phyloP scores from a whole-genome alignment of 352 stramenopile species.

The Globisporangium paddicum region DNA sequence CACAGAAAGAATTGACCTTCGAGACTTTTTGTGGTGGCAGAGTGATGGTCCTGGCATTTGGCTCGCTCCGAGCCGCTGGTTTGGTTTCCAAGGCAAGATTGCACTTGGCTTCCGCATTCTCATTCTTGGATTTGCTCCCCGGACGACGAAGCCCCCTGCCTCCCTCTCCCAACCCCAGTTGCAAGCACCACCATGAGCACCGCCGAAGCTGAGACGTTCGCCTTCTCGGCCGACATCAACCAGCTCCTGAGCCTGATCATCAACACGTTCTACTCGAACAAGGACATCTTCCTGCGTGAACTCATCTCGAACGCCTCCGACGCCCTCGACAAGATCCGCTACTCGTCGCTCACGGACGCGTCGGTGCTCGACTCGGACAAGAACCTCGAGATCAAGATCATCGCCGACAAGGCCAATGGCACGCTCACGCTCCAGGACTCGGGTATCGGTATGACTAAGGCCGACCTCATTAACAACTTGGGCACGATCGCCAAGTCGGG shows the following conservation, averaged over 20 bases:
- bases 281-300: slow-evolving; percentile 98
- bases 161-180: slow-evolving; percentile 12
- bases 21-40: slow-evolving; percentile 10
- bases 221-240: slow-evolving; percentile 99
- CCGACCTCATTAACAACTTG: slow-evolving; percentile 99
- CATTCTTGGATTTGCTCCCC: slow-evolving; percentile 65
- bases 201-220: slow-evolving; percentile 97
- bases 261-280: slow-evolving; percentile 99
- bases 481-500: slow-evolving; percentile 99
- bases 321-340: slow-evolving; percentile 98
- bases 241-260: slow-evolving; percentile 98
- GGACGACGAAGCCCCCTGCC: slow-evolving; percentile 19
- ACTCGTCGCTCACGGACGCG: slow-evolving; percentile 95
- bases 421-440: slow-evolving; percentile 98
- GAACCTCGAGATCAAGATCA: slow-evolving; percentile 98
- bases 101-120: slow-evolving; percentile 8
- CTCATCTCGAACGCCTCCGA: slow-evolving; percentile 96
- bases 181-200: slow-evolving; percentile 48
- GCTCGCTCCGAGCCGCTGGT: slow-evolving; percentile 13
- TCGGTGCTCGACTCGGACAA: slow-evolving; percentile 95
- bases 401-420: slow-evolving; percentile 99
- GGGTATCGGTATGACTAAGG: slow-evolving; percentile 99
- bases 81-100: slow-evolving; percentile 1
- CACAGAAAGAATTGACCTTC: slow-evolving; percentile 31
- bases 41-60: slow-evolving; percentile 16